These are phyloP conservation scores for Penicillium sp. DNA, from an alignment of 2,329 filamentous ascomycete species.

Conservation along the genomic window DNA sequence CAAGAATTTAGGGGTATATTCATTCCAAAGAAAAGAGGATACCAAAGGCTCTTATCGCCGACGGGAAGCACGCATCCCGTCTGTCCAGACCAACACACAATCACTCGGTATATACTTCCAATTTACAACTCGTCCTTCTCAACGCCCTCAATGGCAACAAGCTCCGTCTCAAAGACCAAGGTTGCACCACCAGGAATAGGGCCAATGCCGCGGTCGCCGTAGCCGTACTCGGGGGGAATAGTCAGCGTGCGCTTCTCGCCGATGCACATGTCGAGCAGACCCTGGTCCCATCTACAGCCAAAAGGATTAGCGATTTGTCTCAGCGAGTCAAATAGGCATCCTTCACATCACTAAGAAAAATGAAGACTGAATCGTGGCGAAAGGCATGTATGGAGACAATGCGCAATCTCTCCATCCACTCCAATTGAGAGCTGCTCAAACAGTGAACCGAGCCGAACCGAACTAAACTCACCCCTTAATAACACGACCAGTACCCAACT, in stretches of 20 bases:
- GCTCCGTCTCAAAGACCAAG: constrained; percentile 88
- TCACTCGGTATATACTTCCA: neutral
- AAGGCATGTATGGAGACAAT: neutral
- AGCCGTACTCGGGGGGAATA: constrained; percentile 83
- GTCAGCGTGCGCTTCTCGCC: constrained; percentile 89
- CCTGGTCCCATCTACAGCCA: constrained; percentile 75
- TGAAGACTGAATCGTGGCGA: neutral
- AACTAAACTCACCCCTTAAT: constrained; percentile 73
- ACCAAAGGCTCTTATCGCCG: neutral
- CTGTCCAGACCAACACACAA: neutral
- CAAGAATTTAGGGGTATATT: constrained; percentile 3
- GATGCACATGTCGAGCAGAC: constrained; percentile 89
- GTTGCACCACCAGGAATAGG: constrained; percentile 83
- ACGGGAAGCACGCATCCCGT: neutral
- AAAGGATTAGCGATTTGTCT: neutral
- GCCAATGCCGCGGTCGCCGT: constrained; percentile 73
- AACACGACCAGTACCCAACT: constrained; percentile 76
- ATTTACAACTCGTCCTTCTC: constrained; percentile 47
- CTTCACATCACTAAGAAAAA: neutral
- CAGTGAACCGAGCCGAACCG: neutral
- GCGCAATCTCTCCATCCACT: neutral
- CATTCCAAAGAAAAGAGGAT: neutral
- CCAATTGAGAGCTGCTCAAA: neutral
- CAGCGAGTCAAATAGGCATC: neutral
- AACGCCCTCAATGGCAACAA: constrained; percentile 80